phyloP scores from a whole-genome alignment of 495 filamentous ascomycete species.

The Neurospora africana region DNA sequence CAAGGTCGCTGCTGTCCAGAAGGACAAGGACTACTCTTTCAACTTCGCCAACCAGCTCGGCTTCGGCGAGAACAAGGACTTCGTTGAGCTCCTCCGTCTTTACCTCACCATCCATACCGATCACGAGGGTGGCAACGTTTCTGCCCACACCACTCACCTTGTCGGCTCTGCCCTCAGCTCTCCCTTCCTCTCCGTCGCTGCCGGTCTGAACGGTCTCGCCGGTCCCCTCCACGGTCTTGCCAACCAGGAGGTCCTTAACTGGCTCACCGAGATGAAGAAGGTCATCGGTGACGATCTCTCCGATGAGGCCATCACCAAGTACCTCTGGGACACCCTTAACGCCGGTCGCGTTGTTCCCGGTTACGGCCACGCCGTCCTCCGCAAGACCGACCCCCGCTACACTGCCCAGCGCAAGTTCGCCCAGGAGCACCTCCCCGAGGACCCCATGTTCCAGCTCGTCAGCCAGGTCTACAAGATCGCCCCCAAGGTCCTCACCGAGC shows the following conservation, averaged over 20 bases:
- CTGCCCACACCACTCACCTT: constrained; percentile 94
- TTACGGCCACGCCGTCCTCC: constrained; percentile 96
- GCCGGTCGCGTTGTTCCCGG: constrained; percentile 90
- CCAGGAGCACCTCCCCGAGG: constrained; percentile 74
- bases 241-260: constrained; percentile 98
- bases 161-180: constrained; percentile 96
- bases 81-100: constrained; percentile 93
- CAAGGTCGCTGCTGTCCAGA: constrained; percentile 89
- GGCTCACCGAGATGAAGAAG: constrained; percentile 99
- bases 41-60: constrained; percentile 99
- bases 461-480: constrained; percentile 99
- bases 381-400: constrained; percentile 99
- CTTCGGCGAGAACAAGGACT: constrained; percentile 89
- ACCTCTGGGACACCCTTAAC: constrained; percentile 96
- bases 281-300: constrained; percentile 84
- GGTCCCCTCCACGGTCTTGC: constrained; percentile 97
- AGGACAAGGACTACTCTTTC: constrained; percentile 97
- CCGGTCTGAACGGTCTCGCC: constrained; percentile 93
- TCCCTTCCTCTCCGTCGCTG: constrained; percentile 88
- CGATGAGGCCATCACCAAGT: constrained; percentile 91
- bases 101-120: constrained; percentile 99
- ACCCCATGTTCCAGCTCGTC: constrained; percentile 99
- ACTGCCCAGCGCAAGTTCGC: constrained; percentile 94
- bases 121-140: constrained; percentile 98
- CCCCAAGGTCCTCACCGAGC: constrained; percentile 92